Base-by-base conservation (phyloP, 2,329 filamentous ascomycete genomes). In the Exophiala sp. region DNA sequence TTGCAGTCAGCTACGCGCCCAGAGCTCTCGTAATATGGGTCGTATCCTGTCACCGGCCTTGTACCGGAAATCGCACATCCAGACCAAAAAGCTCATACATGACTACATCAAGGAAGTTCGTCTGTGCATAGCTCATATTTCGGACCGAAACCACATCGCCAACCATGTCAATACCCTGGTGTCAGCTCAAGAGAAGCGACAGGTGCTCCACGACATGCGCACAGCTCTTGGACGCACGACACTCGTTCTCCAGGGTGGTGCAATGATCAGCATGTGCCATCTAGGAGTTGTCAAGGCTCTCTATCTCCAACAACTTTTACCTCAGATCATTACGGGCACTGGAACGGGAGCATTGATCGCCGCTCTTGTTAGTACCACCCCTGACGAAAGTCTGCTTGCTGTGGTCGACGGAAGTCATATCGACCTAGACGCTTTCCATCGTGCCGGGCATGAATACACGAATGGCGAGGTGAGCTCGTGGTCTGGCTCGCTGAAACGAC, bases 221-320 rank as follows among this genome's bases (percentile, higher is more conserved):
- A 89, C 94, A 68, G 89, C 90, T 0, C 95, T 95, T 71, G 92
- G 91, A 8, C 80, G 91, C 60, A 94, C 86, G 52, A 91, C 88
- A 1, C 78, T 96, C 20, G 87, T 96, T 3, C 72, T 96, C 1
- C 91, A 96, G 68, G 91, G 91, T 44, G 91, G 92, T 11, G 88
- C 90, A 39, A 92, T 95, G 54, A 96, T 96, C 65, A 91, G 91
- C 1, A 74, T 96, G 8, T 96, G 89, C 64, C 92, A 96, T 70
- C 71, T 96, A 3, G 91, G 91, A 5, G 90, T 96, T 5, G 88
- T 95, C 36, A 95, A 92, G 67, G 91, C 91, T 1, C 75, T 96
- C 38, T 89, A 91, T 70, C 73, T 91, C 34, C 82, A 88, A 24
- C 89, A 89, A 0, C 73, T 96, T 12, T 76, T 96, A 42, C 92